phyloP scores from a whole-genome alignment of 495 filamentous ascomycete genomes.

The Apiosordaria backusii region DNA sequence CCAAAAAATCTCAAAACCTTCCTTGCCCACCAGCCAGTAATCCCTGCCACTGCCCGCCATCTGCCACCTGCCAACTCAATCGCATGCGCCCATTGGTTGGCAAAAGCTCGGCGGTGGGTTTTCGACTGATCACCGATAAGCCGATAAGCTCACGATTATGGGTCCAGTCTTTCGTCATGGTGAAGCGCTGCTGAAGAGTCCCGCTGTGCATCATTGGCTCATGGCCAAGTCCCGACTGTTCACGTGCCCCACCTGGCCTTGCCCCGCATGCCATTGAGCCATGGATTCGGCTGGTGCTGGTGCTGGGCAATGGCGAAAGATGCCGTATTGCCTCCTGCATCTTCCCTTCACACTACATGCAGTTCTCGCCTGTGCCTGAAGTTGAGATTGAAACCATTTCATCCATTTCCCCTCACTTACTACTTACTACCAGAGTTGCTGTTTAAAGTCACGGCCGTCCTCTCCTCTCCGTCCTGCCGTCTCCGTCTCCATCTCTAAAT shows the following conservation, averaged over 20 bases:
- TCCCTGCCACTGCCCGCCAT: slow-evolving; percentile 1
- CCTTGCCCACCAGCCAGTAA: not conserved
- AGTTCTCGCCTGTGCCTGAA: not conserved
- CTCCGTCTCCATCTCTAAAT: not conserved
- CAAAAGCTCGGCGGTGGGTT: too few relatives aligned
- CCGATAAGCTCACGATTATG: not conserved
- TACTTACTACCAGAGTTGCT: not conserved
- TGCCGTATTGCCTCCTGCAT: not conserved
- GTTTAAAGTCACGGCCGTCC: not conserved
- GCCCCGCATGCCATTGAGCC: slow-evolving; percentile 14
- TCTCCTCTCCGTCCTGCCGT: not conserved
- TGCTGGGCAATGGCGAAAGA: too few relatives aligned
- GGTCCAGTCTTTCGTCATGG: slow-evolving; percentile 18
- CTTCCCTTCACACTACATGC: too few relatives aligned
- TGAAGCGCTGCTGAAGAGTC: not conserved
- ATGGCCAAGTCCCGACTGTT: slow-evolving; percentile 14
- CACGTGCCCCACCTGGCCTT: slow-evolving; percentile 27
- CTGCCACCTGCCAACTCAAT: not conserved
- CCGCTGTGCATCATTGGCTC: not conserved
- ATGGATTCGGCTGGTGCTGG: not conserved
- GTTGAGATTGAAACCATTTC: not conserved
- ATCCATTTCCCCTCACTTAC: not conserved
- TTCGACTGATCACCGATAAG: not conserved
- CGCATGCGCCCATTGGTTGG: not conserved
- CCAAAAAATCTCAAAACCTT: not conserved